Evolutionary conservation across 768 basidiomycete species (phyloP).

Genomic region (Lentinula raphanica): DNA sequence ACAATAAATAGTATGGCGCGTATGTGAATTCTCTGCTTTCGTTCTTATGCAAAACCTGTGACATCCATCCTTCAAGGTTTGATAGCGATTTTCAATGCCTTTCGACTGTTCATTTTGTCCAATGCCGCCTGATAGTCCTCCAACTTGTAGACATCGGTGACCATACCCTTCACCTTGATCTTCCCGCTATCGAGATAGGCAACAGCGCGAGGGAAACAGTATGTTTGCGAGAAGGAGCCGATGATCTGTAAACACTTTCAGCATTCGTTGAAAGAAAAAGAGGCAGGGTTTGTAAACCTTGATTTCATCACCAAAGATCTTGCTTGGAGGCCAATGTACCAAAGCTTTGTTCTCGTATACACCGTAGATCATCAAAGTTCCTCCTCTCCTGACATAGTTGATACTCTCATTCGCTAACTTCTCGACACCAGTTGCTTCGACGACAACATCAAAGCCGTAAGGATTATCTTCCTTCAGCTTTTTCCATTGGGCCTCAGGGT

Average conservation of each 20-base stretch:
- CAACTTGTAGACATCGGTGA: constrained; percentile 61
- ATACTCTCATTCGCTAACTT: constrained; percentile 84
- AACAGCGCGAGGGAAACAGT: constrained; percentile 87
- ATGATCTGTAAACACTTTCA: constrained; percentile 63
- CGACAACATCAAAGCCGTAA: constrained; percentile 77
- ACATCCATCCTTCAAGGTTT: constrained; percentile 35
- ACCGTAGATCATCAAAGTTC: constrained; percentile 84
- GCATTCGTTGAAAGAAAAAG: neutral
- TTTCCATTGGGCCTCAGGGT: constrained; percentile 64
- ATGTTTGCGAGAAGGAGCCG: constrained; percentile 85
- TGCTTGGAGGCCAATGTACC: constrained; percentile 83
- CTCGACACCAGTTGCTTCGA: constrained; percentile 78
- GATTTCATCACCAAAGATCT: constrained; percentile 50
- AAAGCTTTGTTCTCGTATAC: constrained; percentile 84
- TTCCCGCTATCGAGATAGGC: constrained; percentile 86
- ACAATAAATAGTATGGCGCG: too few relatives aligned
- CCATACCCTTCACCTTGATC: constrained; percentile 74
- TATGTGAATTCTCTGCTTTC: neutral
- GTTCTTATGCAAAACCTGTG: neutral
- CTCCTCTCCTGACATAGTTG: constrained; percentile 83
- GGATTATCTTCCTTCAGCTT: constrained; percentile 64
- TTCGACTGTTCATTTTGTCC: constrained; percentile 66
- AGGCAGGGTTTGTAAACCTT: constrained; percentile 3
- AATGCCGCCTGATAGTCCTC: constrained; percentile 67
- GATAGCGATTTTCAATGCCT: constrained; percentile 57